Evolutionary conservation across 768 basidiomycete genomes (phyloP).

Genomic region (Xanthoconium stramineum): DNA sequence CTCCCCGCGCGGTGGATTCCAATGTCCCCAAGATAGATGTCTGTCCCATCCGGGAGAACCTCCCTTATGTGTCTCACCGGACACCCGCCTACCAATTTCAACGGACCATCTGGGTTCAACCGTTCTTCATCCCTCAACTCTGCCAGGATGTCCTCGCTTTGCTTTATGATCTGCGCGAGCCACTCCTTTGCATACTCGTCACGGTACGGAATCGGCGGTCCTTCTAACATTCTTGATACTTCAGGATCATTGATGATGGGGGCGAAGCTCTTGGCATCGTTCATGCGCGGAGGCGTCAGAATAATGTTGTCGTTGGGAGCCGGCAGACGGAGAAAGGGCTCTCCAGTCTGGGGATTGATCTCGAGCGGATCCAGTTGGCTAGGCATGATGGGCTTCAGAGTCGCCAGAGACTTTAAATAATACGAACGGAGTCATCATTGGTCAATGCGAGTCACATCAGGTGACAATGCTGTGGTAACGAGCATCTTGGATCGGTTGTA

Average conservation of each 20-base stretch:
- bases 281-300: constrained; percentile 53
- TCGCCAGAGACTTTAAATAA: neutral
- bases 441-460: constrained; percentile 4
- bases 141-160: constrained; percentile 21
- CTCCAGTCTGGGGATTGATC: constrained; percentile 40
- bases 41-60: constrained; percentile 50
- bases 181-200: constrained; percentile 39
- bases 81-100: constrained; percentile 39
- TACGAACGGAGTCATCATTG: neutral
- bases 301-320: constrained; percentile 51
- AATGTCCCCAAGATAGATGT: constrained; percentile 49
- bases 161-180: constrained; percentile 23
- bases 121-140: constrained; percentile 18
- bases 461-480: neutral
- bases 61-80: constrained; percentile 55
- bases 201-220: constrained; percentile 54
- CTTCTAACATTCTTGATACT: constrained; percentile 44
- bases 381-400: constrained; percentile 13
- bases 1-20: constrained; percentile 22
- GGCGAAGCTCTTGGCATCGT: constrained; percentile 38
- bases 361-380: constrained; percentile 38
- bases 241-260: constrained; percentile 47
- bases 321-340: constrained; percentile 55
- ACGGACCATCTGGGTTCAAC: constrained; percentile 16
- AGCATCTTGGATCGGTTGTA: neutral